phyloP scores from a whole-genome alignment of 2,329 filamentous ascomycete species.

The Xylariales sp. region DNA sequence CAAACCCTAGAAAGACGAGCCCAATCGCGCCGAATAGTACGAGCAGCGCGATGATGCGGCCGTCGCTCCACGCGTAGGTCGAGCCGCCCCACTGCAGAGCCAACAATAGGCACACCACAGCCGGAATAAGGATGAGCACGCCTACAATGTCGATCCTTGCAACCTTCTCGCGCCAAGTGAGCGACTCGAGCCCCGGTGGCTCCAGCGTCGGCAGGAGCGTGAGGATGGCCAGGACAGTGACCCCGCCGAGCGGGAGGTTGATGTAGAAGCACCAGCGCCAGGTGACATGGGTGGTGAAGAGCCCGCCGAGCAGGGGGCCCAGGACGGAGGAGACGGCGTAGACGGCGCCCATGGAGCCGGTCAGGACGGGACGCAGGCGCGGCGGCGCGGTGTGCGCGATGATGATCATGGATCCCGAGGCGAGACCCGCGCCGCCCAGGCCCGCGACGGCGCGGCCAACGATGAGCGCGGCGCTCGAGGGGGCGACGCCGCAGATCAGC shows the following conservation, averaged over 20 bases:
- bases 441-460: constrained; percentile 31
- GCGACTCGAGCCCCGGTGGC: neutral
- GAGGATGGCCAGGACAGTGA: constrained; percentile 21
- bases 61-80: constrained; percentile 34
- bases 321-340: constrained; percentile 24
- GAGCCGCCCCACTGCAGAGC: constrained; percentile 28
- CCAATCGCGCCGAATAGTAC: constrained; percentile 33
- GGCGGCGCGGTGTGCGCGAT: constrained; percentile 21
- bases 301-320: constrained; percentile 26
- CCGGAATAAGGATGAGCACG: constrained; percentile 19
- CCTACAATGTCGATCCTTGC: constrained; percentile 21
- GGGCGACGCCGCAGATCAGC: constrained; percentile 27
- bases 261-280: constrained; percentile 19
- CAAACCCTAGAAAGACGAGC: constrained; percentile 32
- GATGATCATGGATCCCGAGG: constrained; percentile 23
- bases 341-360: constrained; percentile 23
- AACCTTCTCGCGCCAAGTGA: neutral
- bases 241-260: constrained; percentile 15
- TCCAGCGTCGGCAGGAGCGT: neutral
- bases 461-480: constrained; percentile 28
- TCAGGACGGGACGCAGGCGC: constrained; percentile 20
- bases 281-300: constrained; percentile 18
- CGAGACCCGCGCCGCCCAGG: constrained; percentile 27
- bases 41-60: constrained; percentile 37
- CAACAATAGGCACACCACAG: constrained; percentile 23